Evolutionary conservation across 768 basidiomycete genomes (phyloP).

Genomic region (Mycena crocata): DNA sequence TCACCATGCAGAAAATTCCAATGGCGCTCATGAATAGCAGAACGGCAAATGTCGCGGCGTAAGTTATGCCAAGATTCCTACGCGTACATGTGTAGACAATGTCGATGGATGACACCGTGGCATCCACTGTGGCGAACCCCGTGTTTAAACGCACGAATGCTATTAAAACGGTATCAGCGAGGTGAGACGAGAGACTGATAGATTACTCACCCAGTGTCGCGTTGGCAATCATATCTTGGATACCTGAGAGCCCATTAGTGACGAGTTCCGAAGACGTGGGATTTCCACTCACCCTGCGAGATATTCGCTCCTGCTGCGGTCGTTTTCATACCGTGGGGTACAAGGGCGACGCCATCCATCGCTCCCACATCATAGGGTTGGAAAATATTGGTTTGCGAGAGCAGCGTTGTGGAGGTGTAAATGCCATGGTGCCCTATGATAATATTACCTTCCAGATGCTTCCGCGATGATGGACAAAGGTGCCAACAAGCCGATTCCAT

Average conservation of each 20-base stretch:
- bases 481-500: no score
- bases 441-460: background rate
- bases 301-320: slow-evolving; percentile 3
- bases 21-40: slow-evolving; percentile 11
- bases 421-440: background rate
- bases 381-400: slow-evolving; percentile 20
- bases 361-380: background rate
- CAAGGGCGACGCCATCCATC: background rate
- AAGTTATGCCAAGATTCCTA: slow-evolving; percentile 15
- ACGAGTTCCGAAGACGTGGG: background rate
- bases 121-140: background rate
- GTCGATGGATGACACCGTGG: background rate
- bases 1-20: slow-evolving; percentile 2
- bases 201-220: slow-evolving; percentile 12
- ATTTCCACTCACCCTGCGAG: slow-evolving; percentile 3
- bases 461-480: no score
- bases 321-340: slow-evolving; percentile 9
- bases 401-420: slow-evolving; percentile 6
- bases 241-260: background rate
- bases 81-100: slow-evolving; percentile 2
- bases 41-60: background rate
- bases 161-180: background rate
- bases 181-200: background rate
- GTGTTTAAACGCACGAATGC: slow-evolving; percentile 5
- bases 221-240: slow-evolving; percentile 15